Evolutionary conservation across 2,329 filamentous ascomycete species (phyloP), one percentile per base, ranked within the genome.

Genomic region (Monilinia aucupariae): DNA sequence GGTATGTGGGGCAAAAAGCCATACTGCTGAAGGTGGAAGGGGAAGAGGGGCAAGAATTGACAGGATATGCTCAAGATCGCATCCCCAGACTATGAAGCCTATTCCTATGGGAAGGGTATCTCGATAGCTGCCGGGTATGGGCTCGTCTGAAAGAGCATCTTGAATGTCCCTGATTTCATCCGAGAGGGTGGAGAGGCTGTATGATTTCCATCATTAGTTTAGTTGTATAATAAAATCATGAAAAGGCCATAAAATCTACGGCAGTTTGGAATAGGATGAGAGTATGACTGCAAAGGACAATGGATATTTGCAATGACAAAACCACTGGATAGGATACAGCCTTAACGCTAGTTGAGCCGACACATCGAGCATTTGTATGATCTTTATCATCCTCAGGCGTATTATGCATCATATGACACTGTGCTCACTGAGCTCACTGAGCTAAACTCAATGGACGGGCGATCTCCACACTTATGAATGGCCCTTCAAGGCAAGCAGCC

Each of bases 31-130:
- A 27, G 72, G 65, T 71, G 69, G 71, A 0, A 64, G 34, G 72
- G 69, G 56, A n/a, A 63, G 52, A 22, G 71, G 66, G 45, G 67
- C 39, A 7, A 81, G 69, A 4, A 72, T 72, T 3, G 67, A 59
- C 0, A 71, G 58, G 0, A 75, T 74, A 4, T 65, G 67, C 1
- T 71, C 49, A 4, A 81, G 66, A 63, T 78, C 72, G 1, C 75
- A 75, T 12, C 78, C 78, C 78, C 78, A 82, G 8, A 75, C 71
- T 53, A 79, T 75, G 66, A 78, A 80, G 15, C 80, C 80, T 2
- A 82, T 71, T 8, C 80, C 80, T 6, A 82, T 66, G 3, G 79
- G 78, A 4, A 81, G 73, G 12, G 71, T 53, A 6, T 51, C 65
- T 12, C 45, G 17, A n/a, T 56, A 59, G 9, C 52, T 63, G 15